phyloP scores from a whole-genome alignment of 805 yeast species.

The Teunomyces kruisii region DNA sequence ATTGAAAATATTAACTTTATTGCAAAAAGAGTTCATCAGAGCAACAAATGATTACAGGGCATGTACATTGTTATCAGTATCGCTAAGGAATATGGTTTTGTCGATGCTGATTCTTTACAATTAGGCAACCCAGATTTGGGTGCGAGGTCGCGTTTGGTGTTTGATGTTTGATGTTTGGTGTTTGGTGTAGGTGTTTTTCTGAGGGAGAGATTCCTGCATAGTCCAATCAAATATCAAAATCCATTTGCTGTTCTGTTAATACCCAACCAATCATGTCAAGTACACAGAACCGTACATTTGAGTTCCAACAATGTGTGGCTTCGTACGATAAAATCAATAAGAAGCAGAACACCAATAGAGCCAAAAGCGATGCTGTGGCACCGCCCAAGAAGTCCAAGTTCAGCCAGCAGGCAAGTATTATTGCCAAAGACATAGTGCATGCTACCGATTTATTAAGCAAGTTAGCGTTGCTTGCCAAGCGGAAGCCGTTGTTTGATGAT shows the following conservation, averaged over 20 bases:
- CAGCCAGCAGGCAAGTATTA: constrained; percentile 67
- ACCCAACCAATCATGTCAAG: constrained; percentile 12
- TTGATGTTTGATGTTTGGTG: not conserved
- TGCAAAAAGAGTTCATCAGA: no score
- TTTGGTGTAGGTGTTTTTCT: not conserved
- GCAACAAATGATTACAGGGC: no score
- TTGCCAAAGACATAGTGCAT: constrained; percentile 86
- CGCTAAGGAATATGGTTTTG: no score
- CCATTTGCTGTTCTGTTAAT: not conserved
- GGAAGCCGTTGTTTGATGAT: constrained; percentile 91
- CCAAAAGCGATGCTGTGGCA: constrained; percentile 6
- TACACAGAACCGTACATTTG: constrained; percentile 83
- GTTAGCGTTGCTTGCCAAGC: constrained; percentile 80
- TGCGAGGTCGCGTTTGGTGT: constrained; percentile 2
- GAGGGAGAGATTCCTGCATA: not conserved
- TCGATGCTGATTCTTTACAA: not conserved
- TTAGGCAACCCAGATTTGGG: not conserved
- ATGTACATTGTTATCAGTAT: no score
- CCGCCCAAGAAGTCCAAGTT: constrained; percentile 36
- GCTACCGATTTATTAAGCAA: constrained; percentile 80
- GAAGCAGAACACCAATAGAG: constrained; percentile 25
- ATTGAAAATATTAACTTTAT: no score
- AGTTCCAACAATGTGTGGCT: constrained; percentile 88
- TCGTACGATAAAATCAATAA: constrained; percentile 66
- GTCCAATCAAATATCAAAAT: not conserved